Percentiles rank a stretch among this genome's conserved stretches.
Conservation (phyloP, 352 stramenopile species). For the Halophytophthora polymorphica region DNA sequence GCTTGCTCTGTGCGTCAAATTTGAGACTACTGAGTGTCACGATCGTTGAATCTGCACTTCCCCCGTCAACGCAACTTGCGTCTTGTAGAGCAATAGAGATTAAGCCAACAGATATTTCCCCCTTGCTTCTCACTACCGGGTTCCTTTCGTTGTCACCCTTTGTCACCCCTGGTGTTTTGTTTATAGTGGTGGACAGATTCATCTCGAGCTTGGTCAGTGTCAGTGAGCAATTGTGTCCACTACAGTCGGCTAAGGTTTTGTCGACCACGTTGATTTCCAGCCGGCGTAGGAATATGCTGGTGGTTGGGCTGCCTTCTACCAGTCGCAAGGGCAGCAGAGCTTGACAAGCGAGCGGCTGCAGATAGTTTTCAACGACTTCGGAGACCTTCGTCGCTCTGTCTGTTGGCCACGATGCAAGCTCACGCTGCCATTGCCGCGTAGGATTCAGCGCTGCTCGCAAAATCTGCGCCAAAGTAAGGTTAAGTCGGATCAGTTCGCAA, state of each 20-base stretch:
- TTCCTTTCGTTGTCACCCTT: constrained; percentile 1
- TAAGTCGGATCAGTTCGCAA: constrained; percentile 18
- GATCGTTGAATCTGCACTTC: background rate
- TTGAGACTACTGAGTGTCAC: constrained; percentile 5
- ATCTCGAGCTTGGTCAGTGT: constrained; percentile 9
- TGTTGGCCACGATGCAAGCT: background rate
- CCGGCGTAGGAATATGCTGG: constrained; percentile 7
- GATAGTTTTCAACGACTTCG: background rate
- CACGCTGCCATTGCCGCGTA: constrained; percentile 5
- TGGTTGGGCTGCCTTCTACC: constrained; percentile 12
- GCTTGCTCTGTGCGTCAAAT: constrained; percentile 11
- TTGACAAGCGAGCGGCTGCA: background rate
- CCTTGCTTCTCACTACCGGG: constrained; percentile 13
- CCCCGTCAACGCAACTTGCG: background rate
- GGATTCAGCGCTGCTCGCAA: constrained; percentile 3
- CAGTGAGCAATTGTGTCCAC: constrained; percentile 9
- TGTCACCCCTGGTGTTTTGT: constrained; percentile 2
- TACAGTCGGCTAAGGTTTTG: background rate
- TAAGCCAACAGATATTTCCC: constrained; percentile 6
- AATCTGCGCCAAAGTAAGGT: constrained; percentile 17
- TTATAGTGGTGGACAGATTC: constrained; percentile 5
- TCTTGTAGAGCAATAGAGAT: constrained; percentile 8
- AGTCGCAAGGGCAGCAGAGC: constrained; percentile 10
- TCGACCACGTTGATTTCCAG: constrained; percentile 18
- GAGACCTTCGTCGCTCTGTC: background rate